These are phyloP conservation scores for Amaranthus tricolor DNA, from an alignment of 179 eudicot species.

Conservation along the genomic window DNA sequence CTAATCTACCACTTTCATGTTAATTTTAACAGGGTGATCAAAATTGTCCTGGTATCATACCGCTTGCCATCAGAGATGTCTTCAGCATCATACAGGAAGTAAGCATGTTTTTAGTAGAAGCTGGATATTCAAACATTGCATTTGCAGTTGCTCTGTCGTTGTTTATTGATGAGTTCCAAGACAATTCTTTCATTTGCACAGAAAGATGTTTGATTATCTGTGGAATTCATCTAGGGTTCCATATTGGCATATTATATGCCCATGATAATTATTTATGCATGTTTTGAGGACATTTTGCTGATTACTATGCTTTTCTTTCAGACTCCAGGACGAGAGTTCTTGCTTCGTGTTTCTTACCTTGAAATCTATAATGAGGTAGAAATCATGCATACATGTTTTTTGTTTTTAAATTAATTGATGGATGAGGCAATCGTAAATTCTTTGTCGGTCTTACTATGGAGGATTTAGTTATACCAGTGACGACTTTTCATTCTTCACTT, in stretches of 20 bases:
- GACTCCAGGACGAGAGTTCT: constrained; percentile 93
- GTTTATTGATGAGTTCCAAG: background rate
- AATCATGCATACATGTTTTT: background rate
- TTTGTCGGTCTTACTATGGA: background rate
- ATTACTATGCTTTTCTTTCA: constrained; percentile 32
- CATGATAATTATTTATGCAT: background rate
- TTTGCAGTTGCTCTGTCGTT: background rate
- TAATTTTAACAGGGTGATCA: constrained; percentile 76
- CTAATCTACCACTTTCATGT: constrained; percentile 4
- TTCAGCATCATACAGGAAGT: constrained; percentile 99
- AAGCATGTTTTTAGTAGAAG: constrained; percentile 32
- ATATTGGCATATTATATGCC: background rate
- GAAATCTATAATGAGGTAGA: constrained; percentile 98
- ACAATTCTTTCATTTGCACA: background rate
- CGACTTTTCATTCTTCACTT: background rate
- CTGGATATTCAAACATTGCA: background rate
- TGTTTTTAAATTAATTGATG: background rate
- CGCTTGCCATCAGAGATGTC: constrained; percentile 95
- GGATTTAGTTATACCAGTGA: background rate
- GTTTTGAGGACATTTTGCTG: constrained; percentile 3
- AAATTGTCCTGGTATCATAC: constrained; percentile 80
- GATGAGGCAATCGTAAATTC: background rate
- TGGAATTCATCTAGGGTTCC: background rate
- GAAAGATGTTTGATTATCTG: background rate
- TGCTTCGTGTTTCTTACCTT: constrained; percentile 93